Evolutionary conservation across 352 stramenopile species (phyloP).

Genomic region (Phytophthora nicotianae): DNA sequence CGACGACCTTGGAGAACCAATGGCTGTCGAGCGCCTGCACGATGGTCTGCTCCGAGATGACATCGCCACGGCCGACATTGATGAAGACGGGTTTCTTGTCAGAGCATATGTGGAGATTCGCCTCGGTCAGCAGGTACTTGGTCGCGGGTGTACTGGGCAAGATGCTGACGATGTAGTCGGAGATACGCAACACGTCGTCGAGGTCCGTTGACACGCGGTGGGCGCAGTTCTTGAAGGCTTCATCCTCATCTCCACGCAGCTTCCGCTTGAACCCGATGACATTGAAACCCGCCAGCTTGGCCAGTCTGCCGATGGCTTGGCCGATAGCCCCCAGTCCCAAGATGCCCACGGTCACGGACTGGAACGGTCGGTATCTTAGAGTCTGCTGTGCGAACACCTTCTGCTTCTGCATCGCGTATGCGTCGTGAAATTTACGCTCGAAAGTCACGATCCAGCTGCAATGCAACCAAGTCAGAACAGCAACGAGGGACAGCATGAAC

Average conservation of each 20-base stretch:
- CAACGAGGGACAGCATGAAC: not conserved
- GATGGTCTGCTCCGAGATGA: conserved; percentile 66
- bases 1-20: conserved; percentile 57
- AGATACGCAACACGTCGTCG: conserved; percentile 41
- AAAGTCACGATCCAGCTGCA: conserved; percentile 61
- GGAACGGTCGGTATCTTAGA: conserved; percentile 58
- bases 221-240: conserved; percentile 23
- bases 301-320: conserved; percentile 56
- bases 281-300: conserved; percentile 58
- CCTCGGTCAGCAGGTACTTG: conserved; percentile 60
- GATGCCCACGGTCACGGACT: conserved; percentile 53
- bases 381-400: conserved; percentile 41
- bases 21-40: conserved; percentile 60
- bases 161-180: conserved; percentile 87
- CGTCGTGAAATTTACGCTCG: conserved; percentile 68
- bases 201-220: conserved; percentile 56
- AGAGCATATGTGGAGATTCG: conserved; percentile 46
- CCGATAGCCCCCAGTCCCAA: conserved; percentile 66
- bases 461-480: not conserved
- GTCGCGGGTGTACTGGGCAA: conserved; percentile 81
- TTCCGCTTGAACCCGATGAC: conserved; percentile 75
- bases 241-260: conserved; percentile 28
- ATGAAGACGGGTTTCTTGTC: conserved; percentile 84
- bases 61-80: conserved; percentile 87
- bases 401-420: conserved; percentile 41